Base-by-base conservation (phyloP, 2,329 filamentous ascomycete species). In the Ceratocystis colombiana region DNA sequence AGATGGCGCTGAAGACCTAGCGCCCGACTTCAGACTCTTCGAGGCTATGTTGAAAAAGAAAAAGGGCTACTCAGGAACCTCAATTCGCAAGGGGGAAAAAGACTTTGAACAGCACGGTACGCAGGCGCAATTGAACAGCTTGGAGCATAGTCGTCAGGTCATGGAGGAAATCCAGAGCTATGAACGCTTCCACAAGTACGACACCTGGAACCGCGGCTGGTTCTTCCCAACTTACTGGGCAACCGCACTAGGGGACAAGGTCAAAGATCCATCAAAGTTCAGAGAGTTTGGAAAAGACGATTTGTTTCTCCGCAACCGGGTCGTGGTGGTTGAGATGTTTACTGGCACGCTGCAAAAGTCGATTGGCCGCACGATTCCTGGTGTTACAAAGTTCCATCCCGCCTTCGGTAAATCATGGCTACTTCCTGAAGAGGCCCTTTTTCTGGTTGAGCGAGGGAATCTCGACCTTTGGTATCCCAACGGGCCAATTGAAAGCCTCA, bases 101-200 rank as follows among this genome's bases (percentile, higher is more conserved):
- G 94, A 99, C 77, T 99, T 96, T 74, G 94, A 97, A 77, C 87
- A 89, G 33, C 91, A 97, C 76, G 89, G 89, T 61, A 97, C 94
- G 1, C 83, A 84, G 41, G 84, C 89, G 41, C 94, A 99, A 76
- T 85, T 87, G 70, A 81, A 83, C 66, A 84, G 87, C 7, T 85
- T 99, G 64, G 88, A 90, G 72, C 84, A 88, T 61, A 96, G 90
- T 69, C 86, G 93, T 65, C 81, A 83, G 70, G 93, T 92, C 22
- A 94, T 99, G 88, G 89, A 96, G 75, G 86, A 90, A 71, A 92
- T 93, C 1, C 81, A 97, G 66, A 82, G 85, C 64, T 88, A 88
- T 74, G 88, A 88, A 62, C 84, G 93, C 62, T 79, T 88, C 33
- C 91, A 96, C 73, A 78, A 80, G n/a, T 79, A 82, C 3, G 88